Evolutionary conservation across 306 rosid species (phyloP).

Genomic region (Alnus rubra): DNA sequence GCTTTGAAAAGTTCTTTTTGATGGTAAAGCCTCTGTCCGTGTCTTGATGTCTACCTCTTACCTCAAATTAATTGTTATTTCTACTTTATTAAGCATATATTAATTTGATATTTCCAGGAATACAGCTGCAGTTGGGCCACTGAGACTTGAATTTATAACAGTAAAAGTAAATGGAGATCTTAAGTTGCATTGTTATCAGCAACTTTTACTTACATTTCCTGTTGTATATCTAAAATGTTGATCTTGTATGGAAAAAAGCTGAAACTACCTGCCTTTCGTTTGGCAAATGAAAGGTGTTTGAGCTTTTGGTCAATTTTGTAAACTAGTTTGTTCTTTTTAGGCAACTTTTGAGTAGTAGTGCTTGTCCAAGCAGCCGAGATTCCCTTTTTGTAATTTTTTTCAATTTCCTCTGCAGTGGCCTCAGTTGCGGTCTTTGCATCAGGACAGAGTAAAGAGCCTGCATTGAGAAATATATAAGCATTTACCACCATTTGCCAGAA

Average conservation of each 20-base stretch:
- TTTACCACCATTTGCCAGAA: neutral
- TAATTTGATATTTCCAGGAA: no score
- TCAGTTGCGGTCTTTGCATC: conserved; percentile 56
- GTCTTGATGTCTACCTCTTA: no score
- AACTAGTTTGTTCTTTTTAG: no score
- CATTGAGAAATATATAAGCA: conserved; percentile 27
- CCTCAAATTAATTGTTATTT: no score
- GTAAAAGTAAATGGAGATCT: neutral
- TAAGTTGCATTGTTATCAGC: neutral
- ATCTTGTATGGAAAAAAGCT: no score
- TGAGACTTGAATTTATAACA: neutral
- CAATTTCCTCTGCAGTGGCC: conserved; percentile 45
- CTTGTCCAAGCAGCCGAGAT: no score
- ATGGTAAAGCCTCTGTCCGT: no score
- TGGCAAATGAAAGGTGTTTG: neutral
- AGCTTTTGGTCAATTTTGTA: neutral
- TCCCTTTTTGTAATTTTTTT: conserved; percentile 28
- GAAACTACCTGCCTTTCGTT: neutral
- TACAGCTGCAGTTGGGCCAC: neutral
- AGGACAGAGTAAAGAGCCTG: conserved; percentile 67
- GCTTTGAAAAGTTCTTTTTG: conserved; percentile 22
- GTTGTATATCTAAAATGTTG: no score
- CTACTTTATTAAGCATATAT: no score
- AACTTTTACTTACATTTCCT: neutral
- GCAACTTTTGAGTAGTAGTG: no score